Evolutionary conservation across 306 rosid species (phyloP).

Genomic region (Citrullus mucosospermus): DNA sequence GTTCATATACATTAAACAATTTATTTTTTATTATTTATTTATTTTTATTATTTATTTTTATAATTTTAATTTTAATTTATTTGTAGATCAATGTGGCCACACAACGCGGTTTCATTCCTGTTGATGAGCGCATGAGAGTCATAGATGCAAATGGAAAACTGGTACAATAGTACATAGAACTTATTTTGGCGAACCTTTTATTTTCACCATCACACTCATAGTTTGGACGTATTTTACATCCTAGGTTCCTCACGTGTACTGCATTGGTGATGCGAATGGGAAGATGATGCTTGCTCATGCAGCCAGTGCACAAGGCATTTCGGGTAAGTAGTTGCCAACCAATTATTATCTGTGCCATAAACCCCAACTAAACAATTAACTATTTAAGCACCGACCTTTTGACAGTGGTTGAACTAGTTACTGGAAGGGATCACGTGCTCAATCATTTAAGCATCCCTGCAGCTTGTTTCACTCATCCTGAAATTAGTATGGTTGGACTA

Average conservation of each 20-base stretch:
- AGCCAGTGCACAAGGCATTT: slow-evolving; percentile 97
- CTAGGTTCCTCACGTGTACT: slow-evolving; percentile 79
- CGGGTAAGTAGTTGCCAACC: slow-evolving; percentile 30
- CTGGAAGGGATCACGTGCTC: slow-evolving; percentile 53
- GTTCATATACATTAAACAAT: background rate
- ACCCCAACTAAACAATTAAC: background rate
- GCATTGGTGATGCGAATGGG: slow-evolving; percentile 96
- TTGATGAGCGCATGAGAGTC: slow-evolving; percentile 84
- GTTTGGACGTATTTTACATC: slow-evolving; percentile 22
- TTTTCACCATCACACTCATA: background rate
- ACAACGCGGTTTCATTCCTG: slow-evolving; percentile 86
- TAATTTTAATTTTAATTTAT: background rate
- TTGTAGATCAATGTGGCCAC: slow-evolving; percentile 68
- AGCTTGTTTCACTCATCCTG: slow-evolving; percentile 38
- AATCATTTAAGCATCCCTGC: slow-evolving; percentile 94
- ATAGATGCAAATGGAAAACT: slow-evolving; percentile 69
- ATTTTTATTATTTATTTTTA: too few relatives aligned
- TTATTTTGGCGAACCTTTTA: slow-evolving; percentile 7
- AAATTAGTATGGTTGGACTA: slow-evolving; percentile 82
- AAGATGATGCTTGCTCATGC: slow-evolving; percentile 99
- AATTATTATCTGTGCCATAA: background rate
- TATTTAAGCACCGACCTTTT: background rate
- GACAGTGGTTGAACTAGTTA: slow-evolving; percentile 88
- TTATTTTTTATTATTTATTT: too few relatives aligned
- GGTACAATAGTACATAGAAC: slow-evolving; percentile 26